Base-by-base conservation (phyloP, 164 flowering plant genomes). In the Akebia trifoliata region DNA sequence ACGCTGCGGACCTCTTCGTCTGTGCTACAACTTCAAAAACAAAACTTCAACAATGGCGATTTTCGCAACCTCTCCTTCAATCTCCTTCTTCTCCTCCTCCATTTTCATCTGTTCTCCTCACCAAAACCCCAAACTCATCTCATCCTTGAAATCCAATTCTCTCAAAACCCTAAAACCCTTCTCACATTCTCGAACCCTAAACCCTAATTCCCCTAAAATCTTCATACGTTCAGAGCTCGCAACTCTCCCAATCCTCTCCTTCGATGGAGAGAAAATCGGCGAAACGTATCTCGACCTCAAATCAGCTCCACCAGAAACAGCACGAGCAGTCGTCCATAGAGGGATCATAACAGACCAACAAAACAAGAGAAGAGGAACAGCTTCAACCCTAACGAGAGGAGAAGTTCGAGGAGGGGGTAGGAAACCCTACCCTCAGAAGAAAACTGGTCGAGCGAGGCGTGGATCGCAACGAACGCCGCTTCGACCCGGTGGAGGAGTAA, bases 391-490 rank as follows among this genome's bases (percentile, higher is more conserved):
- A 50, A 90, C 97, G 17, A 76, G 99, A 30, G 86, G 74, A 7
- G 96, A 93, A 63, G 97, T 93, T 6, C 72, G 96, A 4, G 99
- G 99, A 6, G 99, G 99, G 0, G 99, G 97, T 0, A 69, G 1
- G n/a, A 93, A 93, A 59, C 99, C 99, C 35, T 93, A 81, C 75
- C 78, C 78, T 0, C 99, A 93, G 75, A 93, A 93, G 94, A 83
- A 79, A 26, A 90, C 96, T 4, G 99, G 99, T 6, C 68, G 77
- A 4, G 99, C 99, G 3, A 71, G 97, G 0, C 83, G 85, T 1
- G 99, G 99, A 8, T 87, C 96, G 0, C 78, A 69, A 57, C 68
- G 95, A 29, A 86, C 96, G 2, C 99, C 99, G 7, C 84, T 93
- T 31, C 76, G 96, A n/a, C 97, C 90, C 9, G 99, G 99, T 3